Base-by-base conservation (phyloP, 192 early-diverging fungal genomes). In the Linnemannia exigua region DNA sequence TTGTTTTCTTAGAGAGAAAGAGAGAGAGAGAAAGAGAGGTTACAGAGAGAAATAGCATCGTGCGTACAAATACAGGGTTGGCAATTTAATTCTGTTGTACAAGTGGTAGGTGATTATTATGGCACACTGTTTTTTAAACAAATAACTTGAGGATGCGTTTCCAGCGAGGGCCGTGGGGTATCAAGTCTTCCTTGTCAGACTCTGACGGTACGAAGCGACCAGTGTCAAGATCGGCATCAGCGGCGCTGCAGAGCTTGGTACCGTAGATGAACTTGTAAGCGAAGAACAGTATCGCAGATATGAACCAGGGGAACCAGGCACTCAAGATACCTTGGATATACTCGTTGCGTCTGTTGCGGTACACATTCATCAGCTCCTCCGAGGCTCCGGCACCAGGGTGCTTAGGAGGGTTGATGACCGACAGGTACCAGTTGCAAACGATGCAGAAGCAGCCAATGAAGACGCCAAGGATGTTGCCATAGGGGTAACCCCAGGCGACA, bases 401-500 rank as follows among this genome's bases (percentile, higher is more conserved):
- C 73, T 88, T 89, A 80, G 80, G 69, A 61, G 87, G 77, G 82
- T 92, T 91, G 89, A 90, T 93, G n/a, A 77, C 82, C 12, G 90
- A 76, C 77, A 87, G 92, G 31, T 90, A 79, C 19, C 89, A 68
- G 67, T 31, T 68, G 67, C 33, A 80, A 47, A 93, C 15, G 41
- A 93, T 93, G 80, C 93, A 84, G 52, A 93, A 88, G 38, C 94
- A 61, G 51, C 90, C 90, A 76, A 95, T 84, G 70, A 93, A 94
- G 50, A 90, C 88, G 7, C 91, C 90, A 35, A 94, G 70, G 75
- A 94, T 88, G 58, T 76, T 70, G 2, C 88, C 51, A 94, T 82
- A 36, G 80, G 93, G 31, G 72, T 36, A 14, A 72, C 87, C 20
- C 88, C 87, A 79, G 90, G 91, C 15, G 91, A 89, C 11, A 86